A percentile compares a stretch with the other conserved stretches of the same genome.
phyloP scores from a whole-genome alignment of 345 rosid genomes.

The Viola odorata region DNA sequence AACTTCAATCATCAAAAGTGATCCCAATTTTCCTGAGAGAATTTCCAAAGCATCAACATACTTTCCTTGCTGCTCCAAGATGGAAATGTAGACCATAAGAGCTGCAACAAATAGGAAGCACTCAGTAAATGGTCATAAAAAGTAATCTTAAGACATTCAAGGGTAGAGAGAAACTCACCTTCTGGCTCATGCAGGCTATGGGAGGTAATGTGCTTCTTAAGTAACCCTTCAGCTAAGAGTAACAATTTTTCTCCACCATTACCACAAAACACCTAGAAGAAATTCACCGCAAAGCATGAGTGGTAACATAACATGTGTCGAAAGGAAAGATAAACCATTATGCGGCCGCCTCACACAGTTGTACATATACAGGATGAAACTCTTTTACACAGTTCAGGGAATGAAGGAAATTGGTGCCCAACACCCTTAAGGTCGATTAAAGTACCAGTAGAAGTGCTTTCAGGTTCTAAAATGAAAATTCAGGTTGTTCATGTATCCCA shows the following conservation, averaged over 20 bases:
- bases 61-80: slow-evolving; percentile 84
- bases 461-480: no score
- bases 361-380: not conserved
- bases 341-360: not conserved
- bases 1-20: slow-evolving; percentile 79
- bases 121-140: not conserved
- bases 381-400: no score
- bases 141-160: not conserved
- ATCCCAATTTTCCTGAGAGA: slow-evolving; percentile 77
- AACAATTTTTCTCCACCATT: slow-evolving; percentile 80
- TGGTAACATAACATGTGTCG: no score
- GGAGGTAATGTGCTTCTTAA: slow-evolving; percentile 80
- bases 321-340: not conserved
- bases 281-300: slow-evolving; percentile 7
- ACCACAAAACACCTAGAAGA: slow-evolving; percentile 69
- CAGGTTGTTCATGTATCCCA: no score
- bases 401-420: no score
- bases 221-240: slow-evolving; percentile 84
- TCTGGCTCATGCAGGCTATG: slow-evolving; percentile 98
- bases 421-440: no score
- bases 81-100: slow-evolving; percentile 80
- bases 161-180: slow-evolving; percentile 38
- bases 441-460: no score
- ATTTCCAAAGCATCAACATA: slow-evolving; percentile 75
- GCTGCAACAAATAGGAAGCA: slow-evolving; percentile 42